Base-by-base conservation (phyloP, 805 yeast species). In the Saccharomycopsis schoenii region DNA sequence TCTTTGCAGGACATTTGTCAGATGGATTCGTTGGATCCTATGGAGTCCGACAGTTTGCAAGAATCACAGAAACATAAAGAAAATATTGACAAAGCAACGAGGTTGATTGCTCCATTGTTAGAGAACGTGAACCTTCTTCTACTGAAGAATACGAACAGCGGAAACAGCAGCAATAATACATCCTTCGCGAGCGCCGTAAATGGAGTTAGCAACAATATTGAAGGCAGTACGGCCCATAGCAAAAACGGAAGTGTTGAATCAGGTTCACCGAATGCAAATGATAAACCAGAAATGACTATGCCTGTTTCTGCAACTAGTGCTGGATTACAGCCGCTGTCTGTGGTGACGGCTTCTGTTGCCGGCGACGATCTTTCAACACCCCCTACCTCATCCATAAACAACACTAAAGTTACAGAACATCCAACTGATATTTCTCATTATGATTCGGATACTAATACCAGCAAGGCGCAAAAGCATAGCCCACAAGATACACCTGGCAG, bases 1-100 rank as follows among this genome's bases (percentile, higher is more conserved):
- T 83, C 87, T 1, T 72, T 86, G 19, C 91, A 86, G 68, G 91
- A 86, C 66, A 77, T 85, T 11, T 83, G 83, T 70, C 85, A 82
- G 64, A 34, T 56, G 36, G 58, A 56, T 29, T 29, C 58, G 6
- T 25, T 24, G 52, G 39, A 29, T 15, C 58, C 47, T 11, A 29
- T 17, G 29, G 17, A 56, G 25, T 19, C 34, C 9, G 34, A 19
- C 1, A 15, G 71, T 34, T 73, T 70, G 40, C 77, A 71, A 4
- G 80, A 80, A 59, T 69, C 83, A 42, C 71, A 70, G 40, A 80
- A 75, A 51, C 92, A 86, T 68, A 76, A 76, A 64, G 80, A 82
- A 62, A 85, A 84, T 66, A 73, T 84, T 3, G 84, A 80, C 34
- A 82, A 83, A 29, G 81, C 79, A 8, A 72, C 75, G 60, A 69